Percentiles rank a stretch among this genome's conserved stretches.
These are phyloP conservation scores for Coemansia sp. DNA, from an alignment of 192 early-diverging fungal species.

Conservation along the genomic window DNA sequence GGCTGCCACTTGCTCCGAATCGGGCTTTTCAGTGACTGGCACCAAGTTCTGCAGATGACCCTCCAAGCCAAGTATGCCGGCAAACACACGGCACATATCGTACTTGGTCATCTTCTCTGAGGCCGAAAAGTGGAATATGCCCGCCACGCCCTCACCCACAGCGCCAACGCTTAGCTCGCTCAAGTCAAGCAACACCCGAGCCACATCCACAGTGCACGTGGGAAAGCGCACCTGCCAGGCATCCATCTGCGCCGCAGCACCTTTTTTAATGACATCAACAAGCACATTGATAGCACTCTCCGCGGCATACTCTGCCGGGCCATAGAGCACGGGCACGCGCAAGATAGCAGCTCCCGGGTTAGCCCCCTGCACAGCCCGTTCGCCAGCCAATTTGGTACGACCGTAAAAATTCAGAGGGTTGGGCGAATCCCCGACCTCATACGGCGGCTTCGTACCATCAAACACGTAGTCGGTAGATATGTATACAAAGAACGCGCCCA, in stretches of 20 bases:
- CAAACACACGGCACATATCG: slow-evolving; percentile 37
- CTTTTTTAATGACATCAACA: slow-evolving; percentile 56
- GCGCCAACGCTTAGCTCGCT: slow-evolving; percentile 33
- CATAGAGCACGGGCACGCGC: slow-evolving; percentile 80
- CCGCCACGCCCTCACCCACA: slow-evolving; percentile 8
- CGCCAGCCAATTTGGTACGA: slow-evolving; percentile 74
- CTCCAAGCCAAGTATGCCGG: slow-evolving; percentile 17
- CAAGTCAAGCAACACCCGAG: slow-evolving; percentile 65
- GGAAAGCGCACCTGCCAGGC: slow-evolving; percentile 72
- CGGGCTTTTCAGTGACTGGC: slow-evolving; percentile 15
- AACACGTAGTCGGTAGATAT: slow-evolving; percentile 94
- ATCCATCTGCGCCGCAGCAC: slow-evolving; percentile 61
- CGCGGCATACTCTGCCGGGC: slow-evolving; percentile 58
- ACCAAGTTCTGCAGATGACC: slow-evolving; percentile 2
- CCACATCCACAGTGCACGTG: slow-evolving; percentile 77
- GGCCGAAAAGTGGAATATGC: slow-evolving; percentile 38
- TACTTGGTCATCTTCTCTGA: slow-evolving; percentile 48
- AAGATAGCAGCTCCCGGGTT: slow-evolving; percentile 65
- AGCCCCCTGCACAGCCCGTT: slow-evolving; percentile 57
- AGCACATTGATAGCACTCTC: slow-evolving; percentile 81
- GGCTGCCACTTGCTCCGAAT: slow-evolving; percentile 12
- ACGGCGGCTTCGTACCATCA: slow-evolving; percentile 81
- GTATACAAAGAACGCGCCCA: slow-evolving; percentile 67
- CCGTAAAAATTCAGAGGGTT: slow-evolving; percentile 87
- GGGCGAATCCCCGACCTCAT: slow-evolving; percentile 62